These are phyloP conservation scores for Lentinula raphanica DNA, from an alignment of 768 basidiomycete genomes.

Conservation along the genomic window DNA sequence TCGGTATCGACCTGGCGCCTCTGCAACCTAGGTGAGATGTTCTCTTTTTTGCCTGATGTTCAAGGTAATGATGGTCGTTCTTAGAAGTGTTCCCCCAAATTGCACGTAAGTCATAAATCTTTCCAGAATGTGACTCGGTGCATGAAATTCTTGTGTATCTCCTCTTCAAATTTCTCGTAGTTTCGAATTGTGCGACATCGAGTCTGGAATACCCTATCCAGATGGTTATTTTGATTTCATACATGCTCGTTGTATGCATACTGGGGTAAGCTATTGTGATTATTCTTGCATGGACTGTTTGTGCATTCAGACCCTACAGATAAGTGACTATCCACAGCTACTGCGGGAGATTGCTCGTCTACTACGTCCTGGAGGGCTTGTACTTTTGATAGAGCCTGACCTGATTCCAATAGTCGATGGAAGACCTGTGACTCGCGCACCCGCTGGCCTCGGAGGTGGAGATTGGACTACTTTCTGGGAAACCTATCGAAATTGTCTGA, in stretches of 20 bases:
- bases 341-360: conserved; percentile 59
- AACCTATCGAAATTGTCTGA: conserved; percentile 52
- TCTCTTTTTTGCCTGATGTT: neutral
- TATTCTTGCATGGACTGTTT: neutral
- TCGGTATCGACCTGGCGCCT: conserved; percentile 68
- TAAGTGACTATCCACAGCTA: conserved; percentile 56
- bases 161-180: conserved; percentile 25
- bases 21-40: conserved; percentile 58
- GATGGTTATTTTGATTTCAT: conserved; percentile 61
- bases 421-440: conserved; percentile 15
- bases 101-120: conserved; percentile 53
- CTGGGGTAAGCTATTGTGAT: conserved; percentile 42
- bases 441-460: conserved; percentile 33
- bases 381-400: conserved; percentile 62
- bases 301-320: conserved; percentile 31
- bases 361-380: conserved; percentile 64
- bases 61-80: neutral
- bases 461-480: conserved; percentile 67
- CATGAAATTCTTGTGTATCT: neutral
- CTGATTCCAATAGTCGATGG: conserved; percentile 45
- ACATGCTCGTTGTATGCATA: conserved; percentile 65
- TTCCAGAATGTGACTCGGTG: conserved; percentile 1
- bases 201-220: conserved; percentile 59
- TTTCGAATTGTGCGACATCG: conserved; percentile 69
- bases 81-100: conserved; percentile 60